Base-by-base conservation (phyloP, 371 early-diverging fungal genomes). In the Mucor velutinosus region DNA sequence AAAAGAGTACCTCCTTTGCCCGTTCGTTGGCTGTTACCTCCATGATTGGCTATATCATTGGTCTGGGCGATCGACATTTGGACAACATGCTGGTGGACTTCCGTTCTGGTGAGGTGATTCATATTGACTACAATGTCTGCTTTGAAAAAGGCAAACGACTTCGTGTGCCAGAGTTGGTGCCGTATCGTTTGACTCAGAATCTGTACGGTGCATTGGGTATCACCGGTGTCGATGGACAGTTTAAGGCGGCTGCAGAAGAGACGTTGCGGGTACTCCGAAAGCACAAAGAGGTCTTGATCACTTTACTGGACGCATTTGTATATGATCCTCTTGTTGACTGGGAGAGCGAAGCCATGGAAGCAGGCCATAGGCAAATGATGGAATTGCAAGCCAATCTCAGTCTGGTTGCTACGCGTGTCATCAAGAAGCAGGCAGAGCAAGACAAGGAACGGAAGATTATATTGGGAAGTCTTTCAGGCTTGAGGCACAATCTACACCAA, bases 111-210 rank as follows among this genome's bases (percentile, higher is more conserved):
- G 97, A 98, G 56, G 70, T 98, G 6, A 90, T 99, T 8, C 99
- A 99, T 85, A 99, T 99, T 57, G 99, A 99, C 76, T 92, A 95
- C 70, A 98, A 97, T 62, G 96, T 99, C 29, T 94, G 98, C 37
- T 99, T 99, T 84, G 99, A 99, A 62, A 92, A 94, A 71, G 99
- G 97, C 12, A 84, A 84, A 65, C 76, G 85, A 51, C 84, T 99
- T 10, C 89, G 93, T 19, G 89, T 99, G 5, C 98, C 99, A 14
- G 99, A 99, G 80, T 86, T 87, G 30, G 99, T 99, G 0, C 99
- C 99, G 2, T 99, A 97, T 77, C 89, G 99, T 35, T 78, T 99
- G 45, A 98, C 98, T 3, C 92, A 93, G 69, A 97, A 98, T 66
- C 64, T 96, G 61, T 74, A 89, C 14, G 80, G 84, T 19, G 94